Base-by-base conservation (phyloP, 164 flowering plant species). In the Vitis rotundifolia region DNA sequence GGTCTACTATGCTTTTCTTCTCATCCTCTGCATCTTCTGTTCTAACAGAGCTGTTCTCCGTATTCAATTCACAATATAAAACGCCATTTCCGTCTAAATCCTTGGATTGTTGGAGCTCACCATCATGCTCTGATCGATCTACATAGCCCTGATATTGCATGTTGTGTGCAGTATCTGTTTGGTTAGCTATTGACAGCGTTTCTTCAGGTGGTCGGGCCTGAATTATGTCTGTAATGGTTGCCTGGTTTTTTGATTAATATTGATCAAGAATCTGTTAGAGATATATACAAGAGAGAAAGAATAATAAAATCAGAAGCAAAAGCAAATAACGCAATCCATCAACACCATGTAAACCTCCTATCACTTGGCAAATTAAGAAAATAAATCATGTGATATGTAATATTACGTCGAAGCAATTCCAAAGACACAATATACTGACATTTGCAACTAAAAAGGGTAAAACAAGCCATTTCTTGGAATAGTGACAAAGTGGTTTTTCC, bases 201-300 rank as follows among this genome's bases (percentile, higher is more conserved):
- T 73, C 74, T 51, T 69, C 69, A 7, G 75, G 44, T 66, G 68
- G 52, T 67, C 28, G 69, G 11, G 60, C 55, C 10, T 62, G 82
- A 9, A 79, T 61, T 62, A 85, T 69, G 73, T 89, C 92, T 13
- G 77, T 80, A 60, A 85, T 90, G 76, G 89, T 83, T 66, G 88
- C 86, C 97, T 88, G 51, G 1, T 26, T 14, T 37, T 37, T 3
- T 37, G 0, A 6, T 37, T 3, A 37, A 37, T 6, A 37, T 37
- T 6, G 7, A 37, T 37, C 44, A 37, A 37, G 44, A 37, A 37
- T 37, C 44, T 37, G 7, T 37, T 37, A 37, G 44, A 37, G 44
- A 3, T 37, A 37, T 37, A 37, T 37, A 37, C 7, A 37, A 3
- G 44, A 37, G 44, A 37, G 44, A 37, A 37, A 37, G 44, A 37